Conservation (phyloP, 2,329 filamentous ascomycete species). For the Pseudocercospora cruenta region DNA sequence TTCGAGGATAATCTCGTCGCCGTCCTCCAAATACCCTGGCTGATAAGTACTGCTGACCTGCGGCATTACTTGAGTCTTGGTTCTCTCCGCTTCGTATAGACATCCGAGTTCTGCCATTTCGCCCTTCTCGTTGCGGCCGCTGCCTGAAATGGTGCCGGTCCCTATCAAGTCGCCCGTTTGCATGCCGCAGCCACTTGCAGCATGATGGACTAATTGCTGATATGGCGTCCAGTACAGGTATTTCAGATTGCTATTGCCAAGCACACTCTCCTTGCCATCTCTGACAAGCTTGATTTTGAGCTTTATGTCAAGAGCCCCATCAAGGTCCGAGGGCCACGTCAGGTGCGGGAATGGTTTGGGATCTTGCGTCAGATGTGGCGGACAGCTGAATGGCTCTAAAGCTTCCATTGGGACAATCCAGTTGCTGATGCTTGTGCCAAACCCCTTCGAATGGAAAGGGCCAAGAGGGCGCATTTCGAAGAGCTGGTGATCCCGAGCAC, state of each 20-base stretch:
- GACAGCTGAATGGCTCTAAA: conserved; percentile 45
- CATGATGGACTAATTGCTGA: conserved; percentile 50
- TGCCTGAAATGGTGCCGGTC: conserved; percentile 50
- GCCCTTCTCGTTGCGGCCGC: conserved; percentile 35
- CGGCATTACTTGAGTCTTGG: conserved; percentile 42
- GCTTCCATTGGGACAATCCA: conserved; percentile 67
- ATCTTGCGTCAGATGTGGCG: conserved; percentile 33
- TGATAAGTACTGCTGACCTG: conserved; percentile 35
- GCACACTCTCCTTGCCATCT: conserved; percentile 26
- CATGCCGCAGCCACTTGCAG: conserved; percentile 47
- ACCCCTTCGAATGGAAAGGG: conserved; percentile 64
- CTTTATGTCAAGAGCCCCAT: conserved; percentile 38
- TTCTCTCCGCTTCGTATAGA: conserved; percentile 44
- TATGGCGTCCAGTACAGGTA: conserved; percentile 52
- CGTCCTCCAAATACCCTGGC: conserved; percentile 47
- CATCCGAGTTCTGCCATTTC: conserved; percentile 46
- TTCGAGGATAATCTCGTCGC: conserved; percentile 42
- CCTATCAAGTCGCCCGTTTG: conserved; percentile 49
- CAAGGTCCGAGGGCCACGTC: conserved; percentile 28
- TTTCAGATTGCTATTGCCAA: conserved; percentile 40
- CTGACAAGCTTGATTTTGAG: conserved; percentile 36
- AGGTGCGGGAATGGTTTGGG: conserved; percentile 36
- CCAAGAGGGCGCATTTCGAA: conserved; percentile 66
- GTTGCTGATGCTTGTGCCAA: conserved; percentile 62
- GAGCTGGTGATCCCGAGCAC: conserved; percentile 59